These are phyloP conservation scores for Rehmannia glutinosa DNA, from an alignment of 257 asterid genomes.

Conservation along the genomic window DNA sequence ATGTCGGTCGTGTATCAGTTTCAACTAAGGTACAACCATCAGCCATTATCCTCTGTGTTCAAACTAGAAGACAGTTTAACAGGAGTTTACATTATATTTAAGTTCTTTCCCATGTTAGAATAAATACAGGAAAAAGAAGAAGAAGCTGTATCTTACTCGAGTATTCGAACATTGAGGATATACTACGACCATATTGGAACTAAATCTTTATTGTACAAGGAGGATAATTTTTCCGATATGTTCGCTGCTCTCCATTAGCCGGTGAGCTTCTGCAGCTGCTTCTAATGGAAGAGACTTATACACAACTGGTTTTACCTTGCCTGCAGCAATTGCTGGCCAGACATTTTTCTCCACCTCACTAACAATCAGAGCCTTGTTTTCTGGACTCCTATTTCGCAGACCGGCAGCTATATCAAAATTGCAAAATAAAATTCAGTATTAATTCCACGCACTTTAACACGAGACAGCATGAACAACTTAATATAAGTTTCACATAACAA, in stretches of 20 bases:
- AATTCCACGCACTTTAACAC: too few species aligned
- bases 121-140: not conserved
- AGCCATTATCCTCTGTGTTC: too few species aligned
- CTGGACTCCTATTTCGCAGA: conserved; percentile 53
- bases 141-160: not conserved
- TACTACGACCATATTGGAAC: not conserved
- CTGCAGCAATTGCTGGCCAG: conserved; percentile 86
- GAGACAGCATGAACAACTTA: too few species aligned
- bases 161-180: not conserved
- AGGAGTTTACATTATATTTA: not conserved
- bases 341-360: conserved; percentile 90
- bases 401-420: conserved; percentile 64
- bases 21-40: too few species aligned
- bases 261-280: conserved; percentile 80
- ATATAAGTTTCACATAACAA: too few species aligned
- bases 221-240: conserved; percentile 90
- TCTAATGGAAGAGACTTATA: conserved; percentile 54
- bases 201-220: conserved; percentile 14
- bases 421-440: not conserved
- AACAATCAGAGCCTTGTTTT: conserved; percentile 76
- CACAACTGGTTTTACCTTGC: conserved; percentile 74
- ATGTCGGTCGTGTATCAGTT: too few species aligned
- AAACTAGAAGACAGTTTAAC: too few species aligned
- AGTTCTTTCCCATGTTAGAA: not conserved
- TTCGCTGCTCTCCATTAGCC: conserved; percentile 81